A percentile compares a stretch with the other conserved stretches of the same genome.
Conservation (phyloP, 2,329 filamentous ascomycete genomes). For the Bipolaris oryzae region DNA sequence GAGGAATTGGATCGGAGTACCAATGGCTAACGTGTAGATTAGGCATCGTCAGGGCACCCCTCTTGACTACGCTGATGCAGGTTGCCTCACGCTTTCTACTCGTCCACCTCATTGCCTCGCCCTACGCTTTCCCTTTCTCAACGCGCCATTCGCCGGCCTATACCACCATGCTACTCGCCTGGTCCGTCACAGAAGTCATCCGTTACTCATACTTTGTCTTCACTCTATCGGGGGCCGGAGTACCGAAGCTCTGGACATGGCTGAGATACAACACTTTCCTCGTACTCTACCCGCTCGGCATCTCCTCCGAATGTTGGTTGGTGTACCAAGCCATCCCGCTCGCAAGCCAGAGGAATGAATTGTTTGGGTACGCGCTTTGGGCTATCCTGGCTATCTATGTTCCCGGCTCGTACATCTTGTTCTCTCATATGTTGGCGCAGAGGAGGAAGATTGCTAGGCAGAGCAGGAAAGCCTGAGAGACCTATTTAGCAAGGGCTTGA, state of each 20-base stretch:
- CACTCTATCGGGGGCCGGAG: slow-evolving; percentile 62
- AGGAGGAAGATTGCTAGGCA: slow-evolving; percentile 68
- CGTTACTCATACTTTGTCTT: slow-evolving; percentile 91
- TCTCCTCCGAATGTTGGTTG: slow-evolving; percentile 82
- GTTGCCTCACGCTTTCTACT: slow-evolving; percentile 85
- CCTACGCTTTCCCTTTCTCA: slow-evolving; percentile 66
- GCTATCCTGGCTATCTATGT: slow-evolving; percentile 76
- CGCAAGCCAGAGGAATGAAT: slow-evolving; percentile 57
- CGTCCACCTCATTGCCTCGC: slow-evolving; percentile 81
- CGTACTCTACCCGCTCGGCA: slow-evolving; percentile 89
- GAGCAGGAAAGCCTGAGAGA: not conserved
- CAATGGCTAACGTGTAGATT: not conserved
- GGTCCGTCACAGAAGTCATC: slow-evolving; percentile 89
- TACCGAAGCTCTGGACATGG: slow-evolving; percentile 74
- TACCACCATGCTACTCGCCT: slow-evolving; percentile 80
- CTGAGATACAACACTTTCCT: slow-evolving; percentile 91
- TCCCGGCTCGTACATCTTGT: slow-evolving; percentile 81
- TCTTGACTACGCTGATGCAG: slow-evolving; percentile 88
- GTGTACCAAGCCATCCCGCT: slow-evolving; percentile 73
- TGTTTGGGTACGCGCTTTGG: slow-evolving; percentile 66
- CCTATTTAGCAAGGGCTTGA: not conserved
- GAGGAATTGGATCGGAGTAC: not conserved
- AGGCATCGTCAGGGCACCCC: slow-evolving; percentile 85
- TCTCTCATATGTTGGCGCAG: slow-evolving; percentile 94
- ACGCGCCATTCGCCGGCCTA: slow-evolving; percentile 66